A percentile compares a stretch with the other conserved stretches of the same genome.
Conservation (phyloP, 2,329 filamentous ascomycete species). For the Xylariaceae sp. region DNA sequence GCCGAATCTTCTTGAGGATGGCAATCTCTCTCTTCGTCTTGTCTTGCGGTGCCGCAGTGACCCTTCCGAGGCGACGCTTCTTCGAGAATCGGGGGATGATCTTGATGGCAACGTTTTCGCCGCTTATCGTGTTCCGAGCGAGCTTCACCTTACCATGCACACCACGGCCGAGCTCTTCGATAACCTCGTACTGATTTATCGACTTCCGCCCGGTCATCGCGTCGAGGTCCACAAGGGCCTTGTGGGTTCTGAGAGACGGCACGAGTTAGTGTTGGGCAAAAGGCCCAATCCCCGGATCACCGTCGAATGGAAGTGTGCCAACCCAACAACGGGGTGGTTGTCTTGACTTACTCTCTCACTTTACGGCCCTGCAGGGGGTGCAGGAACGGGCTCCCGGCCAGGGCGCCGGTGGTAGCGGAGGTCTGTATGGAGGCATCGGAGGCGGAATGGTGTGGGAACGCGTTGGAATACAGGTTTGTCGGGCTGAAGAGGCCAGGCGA, state of each 20-base stretch:
- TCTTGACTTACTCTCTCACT: slow-evolving; percentile 64
- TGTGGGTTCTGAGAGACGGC: slow-evolving; percentile 61
- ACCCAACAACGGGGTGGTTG: slow-evolving; percentile 1
- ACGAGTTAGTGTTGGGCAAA: slow-evolving; percentile 9
- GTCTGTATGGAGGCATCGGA: slow-evolving; percentile 50
- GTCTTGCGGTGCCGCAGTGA: slow-evolving; percentile 62
- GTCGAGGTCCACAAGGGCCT: slow-evolving; percentile 86
- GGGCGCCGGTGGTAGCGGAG: slow-evolving; percentile 27
- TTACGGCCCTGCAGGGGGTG: slow-evolving; percentile 68
- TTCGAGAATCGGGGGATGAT: slow-evolving; percentile 96
- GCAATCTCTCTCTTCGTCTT: slow-evolving; percentile 95
- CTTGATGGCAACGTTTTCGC: slow-evolving; percentile 89
- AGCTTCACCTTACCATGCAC: slow-evolving; percentile 98
- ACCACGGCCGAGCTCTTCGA: slow-evolving; percentile 91
- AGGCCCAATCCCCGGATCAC: too few species aligned
- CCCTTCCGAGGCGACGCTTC: slow-evolving; percentile 82
- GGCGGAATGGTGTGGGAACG: slow-evolving; percentile 36
- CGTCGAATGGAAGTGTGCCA: too few species aligned
- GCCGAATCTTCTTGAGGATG: slow-evolving; percentile 95
- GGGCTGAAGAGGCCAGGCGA: slow-evolving; percentile 59
- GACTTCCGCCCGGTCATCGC: slow-evolving; percentile 84
- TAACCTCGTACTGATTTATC: slow-evolving; percentile 96
- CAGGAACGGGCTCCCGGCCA: slow-evolving; percentile 54
- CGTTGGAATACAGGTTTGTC: slow-evolving; percentile 37
- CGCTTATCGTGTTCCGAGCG: slow-evolving; percentile 70